Conservation (phyloP, 495 filamentous ascomycete genomes). For the Daldinia bambusicola region DNA sequence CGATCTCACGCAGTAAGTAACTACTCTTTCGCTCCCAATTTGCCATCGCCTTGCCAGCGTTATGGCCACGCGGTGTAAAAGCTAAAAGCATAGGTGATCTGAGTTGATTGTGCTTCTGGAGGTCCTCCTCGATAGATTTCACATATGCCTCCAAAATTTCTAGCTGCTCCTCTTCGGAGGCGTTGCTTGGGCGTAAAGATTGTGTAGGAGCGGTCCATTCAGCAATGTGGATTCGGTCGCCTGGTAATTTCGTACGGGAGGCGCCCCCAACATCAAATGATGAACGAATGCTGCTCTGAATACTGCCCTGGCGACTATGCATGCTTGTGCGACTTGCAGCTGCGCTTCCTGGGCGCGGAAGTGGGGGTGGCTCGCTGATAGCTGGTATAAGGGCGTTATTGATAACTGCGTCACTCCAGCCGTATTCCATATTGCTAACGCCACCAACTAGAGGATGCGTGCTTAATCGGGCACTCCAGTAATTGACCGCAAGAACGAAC, state of each 20-base stretch:
- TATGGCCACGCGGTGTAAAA: conserved; percentile 87
- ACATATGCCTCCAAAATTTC: conserved; percentile 80
- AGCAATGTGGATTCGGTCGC: conserved; percentile 83
- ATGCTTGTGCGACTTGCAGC: conserved; percentile 54
- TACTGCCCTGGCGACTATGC: conserved; percentile 53
- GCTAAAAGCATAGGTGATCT: conserved; percentile 85
- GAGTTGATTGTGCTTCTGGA: conserved; percentile 86
- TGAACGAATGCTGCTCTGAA: conserved; percentile 53
- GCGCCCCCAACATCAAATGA: conserved; percentile 65
- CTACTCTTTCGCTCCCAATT: conserved; percentile 98
- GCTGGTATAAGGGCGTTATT: conserved; percentile 72
- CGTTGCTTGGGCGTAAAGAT: conserved; percentile 82
- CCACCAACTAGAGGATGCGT: conserved; percentile 92
- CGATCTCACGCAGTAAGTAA: conserved; percentile 92
- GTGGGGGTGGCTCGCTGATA: conserved; percentile 55
- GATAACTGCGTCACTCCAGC: conserved; percentile 91
- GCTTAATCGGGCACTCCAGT: conserved; percentile 94
- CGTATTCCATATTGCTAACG: conserved; percentile 97
- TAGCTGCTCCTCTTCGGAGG: conserved; percentile 84
- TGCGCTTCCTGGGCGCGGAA: conserved; percentile 56
- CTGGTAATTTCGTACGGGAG: conserved; percentile 73
- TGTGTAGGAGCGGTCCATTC: conserved; percentile 96
- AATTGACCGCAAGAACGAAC: conserved; percentile 94
- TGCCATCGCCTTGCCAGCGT: conserved; percentile 81
- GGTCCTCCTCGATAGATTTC: conserved; percentile 83